Conservation (phyloP, 164 flowering plant species). For the Nymphaea colorata region DNA sequence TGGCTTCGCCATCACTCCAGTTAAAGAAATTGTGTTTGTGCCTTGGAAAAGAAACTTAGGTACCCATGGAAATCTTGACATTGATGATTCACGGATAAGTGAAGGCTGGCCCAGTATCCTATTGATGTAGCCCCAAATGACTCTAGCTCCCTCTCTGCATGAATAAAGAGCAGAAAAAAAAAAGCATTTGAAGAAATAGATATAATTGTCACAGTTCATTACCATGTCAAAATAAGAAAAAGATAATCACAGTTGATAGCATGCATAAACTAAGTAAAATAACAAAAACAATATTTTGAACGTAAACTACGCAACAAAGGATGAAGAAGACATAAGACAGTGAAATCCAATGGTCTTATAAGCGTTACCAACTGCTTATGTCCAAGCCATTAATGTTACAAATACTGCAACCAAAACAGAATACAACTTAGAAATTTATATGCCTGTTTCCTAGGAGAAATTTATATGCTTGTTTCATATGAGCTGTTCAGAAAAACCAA, state of each 20-base stretch:
- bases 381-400: too few relatives aligned
- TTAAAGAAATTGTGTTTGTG: slow-evolving; percentile 19
- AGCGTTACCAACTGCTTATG: too few relatives aligned
- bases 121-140: slow-evolving; percentile 88
- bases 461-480: too few relatives aligned
- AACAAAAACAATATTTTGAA: too few relatives aligned
- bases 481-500: too few relatives aligned
- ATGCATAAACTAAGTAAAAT: not conserved
- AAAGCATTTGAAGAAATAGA: not conserved
- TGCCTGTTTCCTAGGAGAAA: too few relatives aligned
- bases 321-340: too few relatives aligned
- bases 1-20: slow-evolving; percentile 18
- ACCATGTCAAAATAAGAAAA: not conserved
- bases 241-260: not conserved
- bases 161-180: slow-evolving; percentile 2
- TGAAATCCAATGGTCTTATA: too few relatives aligned
- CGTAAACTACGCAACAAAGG: too few relatives aligned
- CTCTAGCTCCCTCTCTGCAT: slow-evolving; percentile 90
- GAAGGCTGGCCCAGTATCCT: slow-evolving; percentile 96
- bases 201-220: not conserved
- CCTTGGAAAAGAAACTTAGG: slow-evolving; percentile 43
- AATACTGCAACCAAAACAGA: too few relatives aligned
- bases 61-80: slow-evolving; percentile 53
- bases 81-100: slow-evolving; percentile 84
- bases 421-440: too few relatives aligned